Evolutionary conservation across 768 basidiomycete species (phyloP).

Genomic region (Russula abietina): DNA sequence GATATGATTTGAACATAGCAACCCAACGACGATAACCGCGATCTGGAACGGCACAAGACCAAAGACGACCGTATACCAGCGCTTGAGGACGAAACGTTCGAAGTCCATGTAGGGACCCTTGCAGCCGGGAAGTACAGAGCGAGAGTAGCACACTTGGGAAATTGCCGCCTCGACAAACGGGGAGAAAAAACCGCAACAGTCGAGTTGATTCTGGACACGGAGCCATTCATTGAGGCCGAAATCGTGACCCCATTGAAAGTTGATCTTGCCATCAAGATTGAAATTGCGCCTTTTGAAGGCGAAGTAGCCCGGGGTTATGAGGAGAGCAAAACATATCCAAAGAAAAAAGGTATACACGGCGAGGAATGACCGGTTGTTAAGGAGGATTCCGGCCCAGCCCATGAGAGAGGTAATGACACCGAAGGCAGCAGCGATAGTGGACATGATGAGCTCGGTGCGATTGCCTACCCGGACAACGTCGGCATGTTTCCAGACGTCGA

Average conservation of each 20-base stretch:
- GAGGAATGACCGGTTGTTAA: conserved; percentile 80
- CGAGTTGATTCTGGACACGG: conserved; percentile 64
- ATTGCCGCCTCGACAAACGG: conserved; percentile 78
- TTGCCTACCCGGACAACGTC: conserved; percentile 72
- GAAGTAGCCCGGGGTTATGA: conserved; percentile 71
- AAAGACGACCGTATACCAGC: conserved; percentile 65
- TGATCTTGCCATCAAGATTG: conserved; percentile 79
- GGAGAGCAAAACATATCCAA: conserved; percentile 67
- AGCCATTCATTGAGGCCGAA: conserved; percentile 57
- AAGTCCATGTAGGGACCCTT: conserved; percentile 57
- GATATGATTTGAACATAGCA: conserved; percentile 77
- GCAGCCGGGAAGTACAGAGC: conserved; percentile 67
- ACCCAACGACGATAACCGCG: conserved; percentile 50
- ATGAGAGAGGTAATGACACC: conserved; percentile 61
- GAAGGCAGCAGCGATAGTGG: conserved; percentile 56
- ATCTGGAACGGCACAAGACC: conserved; percentile 64
- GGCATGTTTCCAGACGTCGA: conserved; percentile 62
- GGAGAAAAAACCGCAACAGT: conserved; percentile 77
- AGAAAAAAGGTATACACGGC: conserved; percentile 65
- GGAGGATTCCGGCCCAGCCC: conserved; percentile 74
- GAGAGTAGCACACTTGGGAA: conserved; percentile 66
- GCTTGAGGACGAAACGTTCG: conserved; percentile 46
- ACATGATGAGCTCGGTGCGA: conserved; percentile 57
- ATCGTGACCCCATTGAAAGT: conserved; percentile 63
- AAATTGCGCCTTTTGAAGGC: conserved; percentile 69